Base-by-base conservation (phyloP, 139 green algal genomes). In the Chlorella sp. region DNA sequence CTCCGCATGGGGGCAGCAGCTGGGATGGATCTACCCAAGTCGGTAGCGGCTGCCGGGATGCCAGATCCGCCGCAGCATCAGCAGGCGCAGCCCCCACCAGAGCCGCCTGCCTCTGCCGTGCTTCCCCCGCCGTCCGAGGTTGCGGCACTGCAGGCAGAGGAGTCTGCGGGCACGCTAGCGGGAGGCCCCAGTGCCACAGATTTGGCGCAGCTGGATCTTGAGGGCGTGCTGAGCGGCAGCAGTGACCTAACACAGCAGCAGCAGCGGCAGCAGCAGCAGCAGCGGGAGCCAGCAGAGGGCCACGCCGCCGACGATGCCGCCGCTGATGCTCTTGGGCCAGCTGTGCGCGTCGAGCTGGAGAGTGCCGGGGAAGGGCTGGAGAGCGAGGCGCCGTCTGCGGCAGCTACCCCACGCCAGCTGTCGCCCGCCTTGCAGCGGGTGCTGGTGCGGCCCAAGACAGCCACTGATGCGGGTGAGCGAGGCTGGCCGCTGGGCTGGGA, bases 1-100 rank as follows among this genome's bases (percentile, higher is more conserved):
- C 89, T 93, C 60, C 85, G 83, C 14, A 75, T 96, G 64, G 94
- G 93, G 15, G 39, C 32, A 26, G 68, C 37, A 2, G 84, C 68
- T 3, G 84, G 84, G 18, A 39, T 88, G 28, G 84, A 80, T 7
- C 34, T 88, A 28, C 84, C 84, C 22, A 76, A 88, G 34, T 26
- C 21, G 3, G 84, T 30, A 2, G 40, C 84, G 0, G 26, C 48
- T 0, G 66, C 84, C 1, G 66, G 84, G 28, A 15, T 81, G 84
- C 14, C 84, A 2, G 84, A 53, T 39, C 84, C 84, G 0, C 82
- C 40, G 75, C 75, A 81, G 75, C 57, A 26, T 19, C 16, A 15
- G 42, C 57, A 30, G 79, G 42, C 18, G 79, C 48, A 34, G 75
- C 75, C 75, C 7, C 24, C 22, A 3, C 39, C 78, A 9, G 39